Evolutionary conservation across 768 basidiomycete species (phyloP).

Genomic region (Amylocystis lapponica): DNA sequence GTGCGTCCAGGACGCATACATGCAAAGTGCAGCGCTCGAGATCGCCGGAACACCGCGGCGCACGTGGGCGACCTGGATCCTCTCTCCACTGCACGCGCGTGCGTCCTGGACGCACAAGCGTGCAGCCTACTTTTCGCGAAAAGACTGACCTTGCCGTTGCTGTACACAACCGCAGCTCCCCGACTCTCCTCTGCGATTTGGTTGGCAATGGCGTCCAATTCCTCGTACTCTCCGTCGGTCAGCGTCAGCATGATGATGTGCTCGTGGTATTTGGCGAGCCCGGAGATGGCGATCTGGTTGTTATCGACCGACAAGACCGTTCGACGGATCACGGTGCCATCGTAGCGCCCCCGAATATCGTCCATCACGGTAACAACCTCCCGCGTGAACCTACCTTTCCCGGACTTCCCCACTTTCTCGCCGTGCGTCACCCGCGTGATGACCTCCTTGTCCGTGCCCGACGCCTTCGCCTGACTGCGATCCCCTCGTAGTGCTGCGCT

Average conservation of each 20-base stretch:
- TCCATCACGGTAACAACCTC: not conserved
- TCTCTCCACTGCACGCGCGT: too few species aligned
- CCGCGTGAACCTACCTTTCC: not conserved
- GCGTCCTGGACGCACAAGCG: too few species aligned
- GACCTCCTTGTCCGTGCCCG: not conserved
- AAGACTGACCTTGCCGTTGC: not conserved
- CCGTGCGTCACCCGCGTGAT: not conserved
- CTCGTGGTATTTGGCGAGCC: not conserved
- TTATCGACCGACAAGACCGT: not conserved
- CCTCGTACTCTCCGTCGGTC: not conserved
- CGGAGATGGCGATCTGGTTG: not conserved
- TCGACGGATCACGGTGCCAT: not conserved
- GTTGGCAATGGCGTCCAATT: not conserved
- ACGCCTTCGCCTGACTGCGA: not conserved
- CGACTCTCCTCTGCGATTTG: not conserved
- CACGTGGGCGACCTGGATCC: too few species aligned
- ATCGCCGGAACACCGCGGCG: too few species aligned
- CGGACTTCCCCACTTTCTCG: not conserved
- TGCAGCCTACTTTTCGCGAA: not conserved
- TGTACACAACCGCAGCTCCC: not conserved
- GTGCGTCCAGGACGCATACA: too few species aligned
- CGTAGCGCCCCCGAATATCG: not conserved
- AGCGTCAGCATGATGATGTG: not conserved
- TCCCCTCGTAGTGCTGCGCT: not conserved
- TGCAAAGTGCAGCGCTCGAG: too few species aligned